Evolutionary conservation across 1,139 yeast genomes (phyloP), one percentile per base, ranked within the genome.

Genomic region (Trichomonascaceae sp.): DNA sequence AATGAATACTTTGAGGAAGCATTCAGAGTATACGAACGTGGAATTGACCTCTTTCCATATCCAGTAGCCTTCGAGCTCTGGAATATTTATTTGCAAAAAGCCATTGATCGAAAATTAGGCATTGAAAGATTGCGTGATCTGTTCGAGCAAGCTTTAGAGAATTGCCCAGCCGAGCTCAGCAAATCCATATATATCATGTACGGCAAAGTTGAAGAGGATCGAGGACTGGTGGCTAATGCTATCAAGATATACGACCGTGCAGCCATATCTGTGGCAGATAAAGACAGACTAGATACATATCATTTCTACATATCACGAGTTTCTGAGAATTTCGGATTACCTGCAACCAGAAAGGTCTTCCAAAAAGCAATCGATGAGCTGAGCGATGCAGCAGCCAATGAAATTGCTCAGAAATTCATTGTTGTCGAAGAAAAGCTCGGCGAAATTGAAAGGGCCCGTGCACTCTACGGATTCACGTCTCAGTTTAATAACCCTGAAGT

Each of bases 11-110:
- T 69, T 60, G 83, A 80, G 55, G 78, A 78, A 55, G 73, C 87
- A 15, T 84, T 84, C 63, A 75, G 77, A 50, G 76, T 85, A 0
- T 88, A 81, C 66, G 96, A 89, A 64, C 70, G 79, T 13, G 95
- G 91, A 0, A 66, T 88, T 30, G 74, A 71, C 8, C 62, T 79
- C 15, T 90, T 90, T 66, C 72, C 75, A 9, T 84, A 83, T 59
- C 83, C 86, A 0, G 74, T 78, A 3, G 83, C 84, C 15, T 84
- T 78, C 63, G 89, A 87, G 60, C 74, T 90, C 30, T 88, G 95
- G 93, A 81, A 79, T 56, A 71, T 80, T 10, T 90, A 89, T 66
- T 65, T 90, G 43, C 70, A 78, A 1, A 83, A 80, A 56, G 77
- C 82, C 0, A 60, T 83, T 13, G 65, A 72, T 39, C 64, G 77